phyloP scores from a whole-genome alignment of 2,329 filamentous ascomycete genomes.

The Lojkania enalia region DNA sequence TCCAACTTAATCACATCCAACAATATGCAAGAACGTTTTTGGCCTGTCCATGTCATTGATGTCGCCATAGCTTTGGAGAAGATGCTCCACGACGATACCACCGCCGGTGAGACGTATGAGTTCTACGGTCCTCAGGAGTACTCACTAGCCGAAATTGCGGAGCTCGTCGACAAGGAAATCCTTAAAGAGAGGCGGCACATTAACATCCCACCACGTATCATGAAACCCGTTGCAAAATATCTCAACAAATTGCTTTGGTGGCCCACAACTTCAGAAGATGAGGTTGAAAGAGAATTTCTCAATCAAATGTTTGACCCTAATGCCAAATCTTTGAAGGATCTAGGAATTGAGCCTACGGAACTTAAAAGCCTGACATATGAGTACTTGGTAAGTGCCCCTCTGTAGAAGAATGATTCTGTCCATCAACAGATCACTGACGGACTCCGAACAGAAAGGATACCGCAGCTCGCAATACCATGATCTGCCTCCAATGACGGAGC shows the following conservation, averaged over 20 bases:
- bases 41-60: slow-evolving; percentile 91
- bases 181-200: slow-evolving; percentile 86
- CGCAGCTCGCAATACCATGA: slow-evolving; percentile 89
- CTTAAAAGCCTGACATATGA: slow-evolving; percentile 86
- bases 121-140: slow-evolving; percentile 94
- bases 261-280: slow-evolving; percentile 78
- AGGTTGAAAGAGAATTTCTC: slow-evolving; percentile 89
- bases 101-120: slow-evolving; percentile 88
- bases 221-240: slow-evolving; percentile 74
- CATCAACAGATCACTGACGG: not conserved
- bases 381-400: slow-evolving; percentile 72
- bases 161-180: slow-evolving; percentile 89
- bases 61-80: slow-evolving; percentile 85
- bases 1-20: slow-evolving; percentile 88
- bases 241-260: slow-evolving; percentile 89
- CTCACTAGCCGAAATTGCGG: slow-evolving; percentile 82
- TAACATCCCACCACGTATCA: slow-evolving; percentile 80
- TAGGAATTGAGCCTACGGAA: slow-evolving; percentile 86
- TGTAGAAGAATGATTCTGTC: not conserved
- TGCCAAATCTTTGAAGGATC: slow-evolving; percentile 94
- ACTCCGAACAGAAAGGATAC: slow-evolving; percentile 73
- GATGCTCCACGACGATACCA: slow-evolving; percentile 90
- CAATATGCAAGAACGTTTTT: slow-evolving; percentile 87
- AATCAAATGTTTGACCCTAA: slow-evolving; percentile 88
- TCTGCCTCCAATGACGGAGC: slow-evolving; percentile 89